Conservation (phyloP, 495 filamentous ascomycete species). For the Xylaria castorea region DNA sequence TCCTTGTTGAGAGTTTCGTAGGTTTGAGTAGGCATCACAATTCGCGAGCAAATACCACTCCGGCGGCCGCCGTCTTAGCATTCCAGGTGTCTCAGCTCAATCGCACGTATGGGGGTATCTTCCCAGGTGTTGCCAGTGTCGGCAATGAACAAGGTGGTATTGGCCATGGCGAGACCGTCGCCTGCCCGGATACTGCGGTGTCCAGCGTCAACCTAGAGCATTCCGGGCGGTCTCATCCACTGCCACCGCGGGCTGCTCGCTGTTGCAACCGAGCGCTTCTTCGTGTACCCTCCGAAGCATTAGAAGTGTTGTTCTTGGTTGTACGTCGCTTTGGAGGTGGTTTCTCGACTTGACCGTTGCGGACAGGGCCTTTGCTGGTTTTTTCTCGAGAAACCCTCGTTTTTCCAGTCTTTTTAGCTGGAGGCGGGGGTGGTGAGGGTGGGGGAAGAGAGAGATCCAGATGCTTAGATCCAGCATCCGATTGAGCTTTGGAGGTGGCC, state of each 20-base stretch:
- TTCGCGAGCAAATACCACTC: background rate
- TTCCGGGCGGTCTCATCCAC: background rate
- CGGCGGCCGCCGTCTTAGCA: background rate
- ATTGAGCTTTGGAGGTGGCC: constrained; percentile 52
- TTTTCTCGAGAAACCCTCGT: background rate
- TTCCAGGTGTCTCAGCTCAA: background rate
- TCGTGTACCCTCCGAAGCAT: background rate
- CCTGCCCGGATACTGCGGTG: background rate
- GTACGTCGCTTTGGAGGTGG: background rate
- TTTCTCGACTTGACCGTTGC: constrained; percentile 14
- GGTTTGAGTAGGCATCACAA: background rate
- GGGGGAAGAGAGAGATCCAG: constrained; percentile 47
- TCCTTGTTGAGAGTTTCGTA: background rate
- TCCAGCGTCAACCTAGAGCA: background rate
- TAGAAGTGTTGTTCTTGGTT: background rate
- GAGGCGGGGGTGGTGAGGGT: background rate
- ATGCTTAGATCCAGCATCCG: constrained; percentile 51
- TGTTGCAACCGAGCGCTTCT: constrained; percentile 20
- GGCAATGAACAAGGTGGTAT: background rate
- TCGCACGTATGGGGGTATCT: background rate
- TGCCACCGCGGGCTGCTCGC: background rate
- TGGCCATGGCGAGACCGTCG: background rate
- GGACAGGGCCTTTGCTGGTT: background rate
- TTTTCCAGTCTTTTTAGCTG: background rate
- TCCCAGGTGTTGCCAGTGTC: no score